Evolutionary conservation across 768 basidiomycete genomes (phyloP).

Genomic region (Boletellus ananas): DNA sequence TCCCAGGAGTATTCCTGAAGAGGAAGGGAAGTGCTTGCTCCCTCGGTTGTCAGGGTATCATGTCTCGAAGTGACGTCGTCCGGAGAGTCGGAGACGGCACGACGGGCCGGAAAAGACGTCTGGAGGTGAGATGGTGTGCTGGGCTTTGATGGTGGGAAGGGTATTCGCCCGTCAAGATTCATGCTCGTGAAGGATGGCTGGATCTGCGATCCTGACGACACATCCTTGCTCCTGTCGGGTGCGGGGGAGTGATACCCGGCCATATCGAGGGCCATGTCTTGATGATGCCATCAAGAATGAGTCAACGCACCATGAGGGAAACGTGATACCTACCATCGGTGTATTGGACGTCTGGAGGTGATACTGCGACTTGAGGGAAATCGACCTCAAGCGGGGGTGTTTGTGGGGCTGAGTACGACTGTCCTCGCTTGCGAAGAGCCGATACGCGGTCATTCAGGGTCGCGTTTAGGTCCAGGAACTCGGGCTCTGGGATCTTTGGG

Average conservation of each 20-base stretch:
- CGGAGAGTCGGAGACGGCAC: slow-evolving; percentile 61
- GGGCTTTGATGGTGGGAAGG: slow-evolving; percentile 21
- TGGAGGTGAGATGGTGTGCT: slow-evolving; percentile 21
- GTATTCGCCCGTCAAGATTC: slow-evolving; percentile 8
- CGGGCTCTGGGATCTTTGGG: slow-evolving; percentile 52
- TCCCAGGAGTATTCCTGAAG: slow-evolving; percentile 87
- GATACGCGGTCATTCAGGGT: slow-evolving; percentile 10
- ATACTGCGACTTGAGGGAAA: slow-evolving; percentile 37
- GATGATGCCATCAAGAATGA: slow-evolving; percentile 5
- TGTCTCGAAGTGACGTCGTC: slow-evolving; percentile 36
- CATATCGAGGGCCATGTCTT: slow-evolving; percentile 78
- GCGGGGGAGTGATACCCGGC: slow-evolving; percentile 65
- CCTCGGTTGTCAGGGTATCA: slow-evolving; percentile 6
- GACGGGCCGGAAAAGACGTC: slow-evolving; percentile 39
- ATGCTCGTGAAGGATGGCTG: slow-evolving; percentile 6
- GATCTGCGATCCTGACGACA: slow-evolving; percentile 7
- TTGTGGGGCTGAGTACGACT: slow-evolving; percentile 27
- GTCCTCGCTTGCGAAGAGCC: slow-evolving; percentile 19
- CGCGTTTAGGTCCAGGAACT: slow-evolving; percentile 82
- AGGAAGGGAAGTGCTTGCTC: slow-evolving; percentile 15
- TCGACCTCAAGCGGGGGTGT: slow-evolving; percentile 42
- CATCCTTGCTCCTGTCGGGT: slow-evolving; percentile 1
- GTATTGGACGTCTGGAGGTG: slow-evolving; percentile 59
- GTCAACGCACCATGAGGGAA: background rate
- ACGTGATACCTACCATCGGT: slow-evolving; percentile 43